Percentiles rank a stretch among this genome's conserved stretches.
Conservation (phyloP, 345 rosid species). For the Hibiscus trionum region DNA sequence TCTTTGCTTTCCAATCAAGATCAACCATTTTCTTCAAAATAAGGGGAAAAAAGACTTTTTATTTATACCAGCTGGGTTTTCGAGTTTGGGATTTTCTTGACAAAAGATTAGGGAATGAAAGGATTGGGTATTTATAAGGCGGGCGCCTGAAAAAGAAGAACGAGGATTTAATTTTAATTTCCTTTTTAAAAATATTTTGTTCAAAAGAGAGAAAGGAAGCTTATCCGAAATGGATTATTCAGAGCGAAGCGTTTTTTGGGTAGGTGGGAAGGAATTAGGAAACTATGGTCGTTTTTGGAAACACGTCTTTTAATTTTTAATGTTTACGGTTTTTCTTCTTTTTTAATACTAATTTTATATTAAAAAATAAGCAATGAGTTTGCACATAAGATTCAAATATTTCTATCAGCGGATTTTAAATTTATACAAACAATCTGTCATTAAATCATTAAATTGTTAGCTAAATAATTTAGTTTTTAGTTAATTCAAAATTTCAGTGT, state of each 20-base stretch:
- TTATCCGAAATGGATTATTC: constrained; percentile 25
- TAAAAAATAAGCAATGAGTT: too few species aligned
- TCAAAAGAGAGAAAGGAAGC: constrained; percentile 9
- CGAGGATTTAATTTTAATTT: constrained; percentile 15
- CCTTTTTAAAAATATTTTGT: not conserved
- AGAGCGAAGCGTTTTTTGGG: not conserved
- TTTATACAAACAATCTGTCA: too few species aligned
- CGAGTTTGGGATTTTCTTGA: not conserved
- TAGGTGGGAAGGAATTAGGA: not conserved
- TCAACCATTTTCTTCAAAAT: constrained; percentile 44
- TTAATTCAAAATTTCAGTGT: too few species aligned
- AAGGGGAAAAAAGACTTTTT: not conserved
- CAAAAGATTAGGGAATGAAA: not conserved
- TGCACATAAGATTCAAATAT: too few species aligned
- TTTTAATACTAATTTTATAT: too few species aligned
- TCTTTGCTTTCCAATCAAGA: constrained; percentile 50
- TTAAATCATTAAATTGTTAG: too few species aligned
- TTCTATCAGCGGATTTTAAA: too few species aligned
- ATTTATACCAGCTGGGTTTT: not conserved
- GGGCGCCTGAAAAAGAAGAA: constrained; percentile 16
- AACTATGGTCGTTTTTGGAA: not conserved
- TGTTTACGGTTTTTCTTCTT: too few species aligned
- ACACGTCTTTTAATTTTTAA: too few species aligned
- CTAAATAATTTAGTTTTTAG: too few species aligned
- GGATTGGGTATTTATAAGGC: constrained; percentile 2